Conservation (phyloP, 139 green algal genomes). For the Chlamydomonas asymmetrica region DNA sequence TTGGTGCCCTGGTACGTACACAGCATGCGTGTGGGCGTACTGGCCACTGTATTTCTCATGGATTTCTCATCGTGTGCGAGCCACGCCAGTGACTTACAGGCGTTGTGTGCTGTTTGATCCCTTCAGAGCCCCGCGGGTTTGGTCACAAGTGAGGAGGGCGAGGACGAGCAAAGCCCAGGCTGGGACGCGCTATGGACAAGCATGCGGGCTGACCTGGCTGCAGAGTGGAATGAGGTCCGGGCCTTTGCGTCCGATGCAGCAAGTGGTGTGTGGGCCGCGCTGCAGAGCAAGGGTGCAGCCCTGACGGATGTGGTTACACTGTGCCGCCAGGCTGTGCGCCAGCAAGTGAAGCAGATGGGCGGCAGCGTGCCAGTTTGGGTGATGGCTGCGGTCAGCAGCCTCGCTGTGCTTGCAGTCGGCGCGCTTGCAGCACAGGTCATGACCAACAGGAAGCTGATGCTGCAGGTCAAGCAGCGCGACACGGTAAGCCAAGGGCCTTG, state of each 20-base stretch:
- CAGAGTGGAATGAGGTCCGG: slow-evolving; percentile 7
- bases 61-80: not conserved
- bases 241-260: not conserved
- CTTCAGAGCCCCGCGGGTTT: not conserved
- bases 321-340: not conserved
- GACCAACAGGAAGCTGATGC: slow-evolving; percentile 1
- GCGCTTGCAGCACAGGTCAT: slow-evolving; percentile 15
- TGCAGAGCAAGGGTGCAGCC: not conserved
- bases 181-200: not conserved
- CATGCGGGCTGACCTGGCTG: slow-evolving; percentile 1
- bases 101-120: slow-evolving; percentile 2
- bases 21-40: not conserved
- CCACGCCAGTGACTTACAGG: not conserved
- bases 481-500: not conserved
- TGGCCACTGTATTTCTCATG: not conserved
- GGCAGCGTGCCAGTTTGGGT: slow-evolving; percentile 12
- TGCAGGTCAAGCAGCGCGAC: slow-evolving; percentile 27
- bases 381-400: slow-evolving; percentile 6
- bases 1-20: no score
- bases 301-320: slow-evolving; percentile 3
- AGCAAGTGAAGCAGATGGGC: slow-evolving; percentile 9
- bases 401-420: slow-evolving; percentile 11
- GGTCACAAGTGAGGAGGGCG: not conserved
- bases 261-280: not conserved
- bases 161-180: not conserved